Evolutionary conservation across 2,329 filamentous ascomycete species (phyloP).

Genomic region (Chaetomium olivaceum): DNA sequence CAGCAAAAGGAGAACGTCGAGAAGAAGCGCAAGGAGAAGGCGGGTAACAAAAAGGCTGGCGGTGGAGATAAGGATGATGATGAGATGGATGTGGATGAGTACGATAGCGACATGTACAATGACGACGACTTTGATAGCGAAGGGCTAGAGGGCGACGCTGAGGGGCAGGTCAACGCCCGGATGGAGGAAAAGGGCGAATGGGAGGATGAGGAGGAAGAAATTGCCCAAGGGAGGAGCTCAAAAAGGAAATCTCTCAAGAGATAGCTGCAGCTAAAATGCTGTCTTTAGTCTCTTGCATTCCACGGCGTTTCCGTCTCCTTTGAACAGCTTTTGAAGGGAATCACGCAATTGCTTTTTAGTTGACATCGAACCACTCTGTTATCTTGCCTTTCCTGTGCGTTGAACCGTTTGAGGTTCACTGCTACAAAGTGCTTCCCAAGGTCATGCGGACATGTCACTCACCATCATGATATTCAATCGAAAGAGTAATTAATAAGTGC

Average conservation of each 20-base stretch:
- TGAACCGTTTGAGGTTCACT: too few relatives aligned
- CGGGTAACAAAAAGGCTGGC: constrained; percentile 70
- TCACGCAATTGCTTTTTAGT: too few relatives aligned
- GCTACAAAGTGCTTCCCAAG: too few relatives aligned
- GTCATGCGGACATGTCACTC: too few relatives aligned
- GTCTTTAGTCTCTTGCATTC: neutral
- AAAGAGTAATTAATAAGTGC: too few relatives aligned
- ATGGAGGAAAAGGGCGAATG: constrained; percentile 54
- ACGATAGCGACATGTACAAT: constrained; percentile 42
- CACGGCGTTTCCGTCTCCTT: neutral
- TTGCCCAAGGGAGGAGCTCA: constrained; percentile 29
- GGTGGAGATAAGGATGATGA: constrained; percentile 39
- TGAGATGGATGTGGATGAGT: constrained; percentile 44
- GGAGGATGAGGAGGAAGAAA: constrained; percentile 52
- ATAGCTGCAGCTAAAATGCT: neutral
- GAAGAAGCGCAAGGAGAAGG: constrained; percentile 78
- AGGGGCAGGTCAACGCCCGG: constrained; percentile 50
- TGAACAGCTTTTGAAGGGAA: neutral
- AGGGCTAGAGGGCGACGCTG: constrained; percentile 52
- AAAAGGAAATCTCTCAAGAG: constrained; percentile 30
- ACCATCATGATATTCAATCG: too few relatives aligned
- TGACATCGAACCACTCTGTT: too few relatives aligned
- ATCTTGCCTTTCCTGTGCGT: too few relatives aligned
- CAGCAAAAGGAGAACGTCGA: constrained; percentile 90
- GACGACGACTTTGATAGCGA: constrained; percentile 54